These are phyloP conservation scores for Phlyctochytrium bullatum DNA, from an alignment of 192 early-diverging fungal species.

Conservation along the genomic window DNA sequence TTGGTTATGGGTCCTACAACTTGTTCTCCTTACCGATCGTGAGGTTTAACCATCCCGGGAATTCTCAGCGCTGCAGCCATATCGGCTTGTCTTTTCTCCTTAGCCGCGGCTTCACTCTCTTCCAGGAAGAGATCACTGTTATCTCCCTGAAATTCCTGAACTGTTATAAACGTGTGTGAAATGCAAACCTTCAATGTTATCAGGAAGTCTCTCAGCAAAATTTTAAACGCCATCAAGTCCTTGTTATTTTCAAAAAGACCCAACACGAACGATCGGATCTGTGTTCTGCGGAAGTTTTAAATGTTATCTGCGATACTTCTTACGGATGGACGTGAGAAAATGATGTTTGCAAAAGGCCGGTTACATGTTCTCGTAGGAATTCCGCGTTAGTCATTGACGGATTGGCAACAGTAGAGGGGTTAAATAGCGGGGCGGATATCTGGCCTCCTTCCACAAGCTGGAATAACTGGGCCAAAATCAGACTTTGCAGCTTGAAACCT, in stretches of 20 bases:
- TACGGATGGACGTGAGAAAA: conserved; percentile 90
- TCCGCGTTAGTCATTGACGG: conserved; percentile 75
- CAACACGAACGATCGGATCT: conserved; percentile 83
- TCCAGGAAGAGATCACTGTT: conserved; percentile 78
- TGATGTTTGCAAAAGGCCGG: conserved; percentile 75
- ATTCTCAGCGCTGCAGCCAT: conserved; percentile 79
- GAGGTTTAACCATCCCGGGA: conserved; percentile 96
- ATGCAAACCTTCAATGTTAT: conserved; percentile 46
- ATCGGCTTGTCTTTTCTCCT: conserved; percentile 73
- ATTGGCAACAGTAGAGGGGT: conserved; percentile 67
- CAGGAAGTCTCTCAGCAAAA: conserved; percentile 93
- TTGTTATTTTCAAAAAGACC: conserved; percentile 84
- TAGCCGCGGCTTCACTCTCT: conserved; percentile 84
- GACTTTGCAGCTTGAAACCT: conserved; percentile 91
- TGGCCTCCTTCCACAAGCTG: conserved; percentile 75
- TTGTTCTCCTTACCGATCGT: conserved; percentile 25
- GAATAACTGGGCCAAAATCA: conserved; percentile 89
- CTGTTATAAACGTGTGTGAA: neutral
- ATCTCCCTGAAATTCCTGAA: conserved; percentile 88
- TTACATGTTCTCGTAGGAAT: conserved; percentile 83
- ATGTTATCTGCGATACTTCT: conserved; percentile 14
- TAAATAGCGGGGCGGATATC: conserved; percentile 85
- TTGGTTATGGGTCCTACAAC: neutral
- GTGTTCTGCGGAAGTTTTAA: conserved; percentile 49
- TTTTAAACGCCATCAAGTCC: conserved; percentile 80